These are phyloP conservation scores for Neofusicoccum parvum DNA, from an alignment of 2,329 filamentous ascomycete species.

Conservation along the genomic window DNA sequence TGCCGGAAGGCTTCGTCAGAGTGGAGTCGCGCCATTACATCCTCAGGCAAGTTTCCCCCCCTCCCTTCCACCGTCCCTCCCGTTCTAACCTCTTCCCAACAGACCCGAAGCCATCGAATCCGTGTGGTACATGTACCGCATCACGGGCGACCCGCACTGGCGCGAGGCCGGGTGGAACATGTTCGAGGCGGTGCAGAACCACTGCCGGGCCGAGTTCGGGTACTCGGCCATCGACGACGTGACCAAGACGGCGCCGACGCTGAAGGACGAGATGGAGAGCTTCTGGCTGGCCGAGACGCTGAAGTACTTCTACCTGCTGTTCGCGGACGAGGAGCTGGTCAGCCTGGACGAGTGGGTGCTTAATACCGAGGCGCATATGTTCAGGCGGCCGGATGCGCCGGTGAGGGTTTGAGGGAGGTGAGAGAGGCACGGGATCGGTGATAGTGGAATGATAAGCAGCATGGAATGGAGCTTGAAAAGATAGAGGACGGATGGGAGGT, in stretches of 20 bases:
- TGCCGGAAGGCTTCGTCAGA: constrained; percentile 59
- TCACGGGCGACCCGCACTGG: constrained; percentile 68
- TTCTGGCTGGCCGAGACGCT: constrained; percentile 73
- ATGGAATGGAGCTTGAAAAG: no score
- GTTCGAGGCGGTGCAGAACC: constrained; percentile 65
- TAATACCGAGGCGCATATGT: constrained; percentile 51
- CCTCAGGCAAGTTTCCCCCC: constrained; percentile 50
- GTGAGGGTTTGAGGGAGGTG: background rate
- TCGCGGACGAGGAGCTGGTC: constrained; percentile 60
- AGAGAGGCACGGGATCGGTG: no score
- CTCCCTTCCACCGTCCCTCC: background rate
- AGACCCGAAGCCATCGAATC: constrained; percentile 77
- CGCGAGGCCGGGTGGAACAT: constrained; percentile 73
- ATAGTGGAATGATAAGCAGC: no score
- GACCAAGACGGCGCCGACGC: constrained; percentile 49
- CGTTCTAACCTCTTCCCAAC: background rate
- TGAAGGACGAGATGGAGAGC: constrained; percentile 69
- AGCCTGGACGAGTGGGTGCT: constrained; percentile 69
- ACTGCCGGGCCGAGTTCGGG: constrained; percentile 64
- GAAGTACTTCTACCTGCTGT: constrained; percentile 68
- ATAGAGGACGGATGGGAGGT: no score
- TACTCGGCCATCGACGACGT: constrained; percentile 70
- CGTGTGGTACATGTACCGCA: constrained; percentile 75
- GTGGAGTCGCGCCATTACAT: constrained; percentile 64
- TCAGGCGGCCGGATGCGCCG: constrained; percentile 31